phyloP scores from a whole-genome alignment of 169 alveolate genomes.

The Cryptosporidium bovis region DNA sequence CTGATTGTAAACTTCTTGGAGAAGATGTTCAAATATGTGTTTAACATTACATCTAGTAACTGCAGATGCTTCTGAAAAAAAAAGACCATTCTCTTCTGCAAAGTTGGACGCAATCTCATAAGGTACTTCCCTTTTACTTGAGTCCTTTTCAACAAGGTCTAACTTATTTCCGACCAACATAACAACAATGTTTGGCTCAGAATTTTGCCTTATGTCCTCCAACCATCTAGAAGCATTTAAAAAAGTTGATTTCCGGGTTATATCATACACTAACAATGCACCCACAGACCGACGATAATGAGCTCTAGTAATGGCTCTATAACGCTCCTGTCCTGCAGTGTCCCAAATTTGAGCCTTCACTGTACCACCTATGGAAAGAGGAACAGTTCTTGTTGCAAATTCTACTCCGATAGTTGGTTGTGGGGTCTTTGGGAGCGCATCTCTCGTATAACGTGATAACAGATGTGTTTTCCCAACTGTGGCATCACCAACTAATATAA shows the following conservation, averaged over 20 bases:
- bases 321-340: slow-evolving; percentile 96
- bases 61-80: slow-evolving; percentile 96
- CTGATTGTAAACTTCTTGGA: slow-evolving; percentile 87
- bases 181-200: slow-evolving; percentile 97
- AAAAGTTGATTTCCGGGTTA: slow-evolving; percentile 91
- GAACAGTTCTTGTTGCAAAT: slow-evolving; percentile 97
- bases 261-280: slow-evolving; percentile 94
- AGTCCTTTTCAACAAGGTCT: slow-evolving; percentile 93
- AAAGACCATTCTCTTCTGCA: slow-evolving; percentile 90
- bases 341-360: slow-evolving; percentile 95
- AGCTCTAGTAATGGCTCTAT: slow-evolving; percentile 93
- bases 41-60: slow-evolving; percentile 95
- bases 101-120: slow-evolving; percentile 85
- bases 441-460: slow-evolving; percentile 94
- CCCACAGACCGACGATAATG: slow-evolving; percentile 95
- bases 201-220: slow-evolving; percentile 96
- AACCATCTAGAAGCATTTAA: slow-evolving; percentile 90
- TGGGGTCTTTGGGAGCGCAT: slow-evolving; percentile 93
- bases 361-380: slow-evolving; percentile 94
- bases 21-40: slow-evolving; percentile 94
- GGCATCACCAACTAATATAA: slow-evolving; percentile 96
- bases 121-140: slow-evolving; percentile 90
- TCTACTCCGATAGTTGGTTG: slow-evolving; percentile 99
- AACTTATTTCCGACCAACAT: slow-evolving; percentile 98
- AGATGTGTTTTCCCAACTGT: slow-evolving; percentile 96